phyloP scores from a whole-genome alignment of 345 rosid species.

The Geranium rotundifolium region DNA sequence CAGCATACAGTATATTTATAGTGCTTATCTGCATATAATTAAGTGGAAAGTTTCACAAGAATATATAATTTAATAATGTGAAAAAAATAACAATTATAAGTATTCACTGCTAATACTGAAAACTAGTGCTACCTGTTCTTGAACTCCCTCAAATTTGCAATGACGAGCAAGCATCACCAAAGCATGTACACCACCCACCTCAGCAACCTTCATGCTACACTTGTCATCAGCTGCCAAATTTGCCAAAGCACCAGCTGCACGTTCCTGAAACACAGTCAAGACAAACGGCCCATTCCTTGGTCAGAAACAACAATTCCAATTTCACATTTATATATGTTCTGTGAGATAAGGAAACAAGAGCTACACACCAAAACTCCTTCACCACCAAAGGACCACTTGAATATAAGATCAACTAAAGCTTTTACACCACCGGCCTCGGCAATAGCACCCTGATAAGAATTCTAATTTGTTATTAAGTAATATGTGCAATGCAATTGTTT shows the following conservation, averaged over 20 bases:
- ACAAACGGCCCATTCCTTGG: conserved; percentile 1
- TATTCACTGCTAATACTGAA: conserved; percentile 1
- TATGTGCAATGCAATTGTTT: too few species aligned
- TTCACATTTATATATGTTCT: too few species aligned
- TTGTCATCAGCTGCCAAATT: conserved; percentile 84
- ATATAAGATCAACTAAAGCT: conserved; percentile 69
- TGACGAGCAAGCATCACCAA: conserved; percentile 70
- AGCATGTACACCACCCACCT: conserved; percentile 69
- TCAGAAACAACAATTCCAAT: not conserved
- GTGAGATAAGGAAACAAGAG: too few species aligned
- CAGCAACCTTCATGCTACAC: conserved; percentile 69
- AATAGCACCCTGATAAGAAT: conserved; percentile 46
- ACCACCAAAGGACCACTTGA: conserved; percentile 63
- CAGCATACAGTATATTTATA: too few species aligned
- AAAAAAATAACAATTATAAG: too few species aligned
- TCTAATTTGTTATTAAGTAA: conserved; percentile 1
- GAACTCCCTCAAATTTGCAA: conserved; percentile 77
- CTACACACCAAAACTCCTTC: conserved; percentile 62
- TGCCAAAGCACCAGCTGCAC: conserved; percentile 84
- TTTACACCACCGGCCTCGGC: conserved; percentile 74
- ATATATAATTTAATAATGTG: too few species aligned
- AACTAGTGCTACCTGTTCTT: conserved; percentile 50
- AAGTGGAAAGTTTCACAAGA: too few species aligned
- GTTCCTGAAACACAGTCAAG: conserved; percentile 37
- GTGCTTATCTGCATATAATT: too few species aligned